A percentile compares a stretch with the other conserved stretches of the same genome.
Conservation (phyloP, 352 stramenopile genomes). For the Pythium plurisporium region DNA sequence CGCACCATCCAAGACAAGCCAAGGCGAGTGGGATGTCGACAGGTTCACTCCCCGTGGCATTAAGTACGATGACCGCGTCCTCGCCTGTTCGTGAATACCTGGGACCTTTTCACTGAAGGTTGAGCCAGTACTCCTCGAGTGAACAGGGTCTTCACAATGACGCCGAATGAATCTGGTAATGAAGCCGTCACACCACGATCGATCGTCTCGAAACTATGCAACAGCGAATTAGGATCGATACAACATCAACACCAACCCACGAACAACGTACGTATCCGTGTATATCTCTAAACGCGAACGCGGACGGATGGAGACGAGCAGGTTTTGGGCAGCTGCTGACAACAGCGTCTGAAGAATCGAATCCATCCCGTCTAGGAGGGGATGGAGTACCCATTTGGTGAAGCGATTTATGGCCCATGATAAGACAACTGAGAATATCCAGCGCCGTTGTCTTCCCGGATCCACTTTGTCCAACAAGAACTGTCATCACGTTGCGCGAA, state of each 20-base stretch:
- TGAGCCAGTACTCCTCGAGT: neutral
- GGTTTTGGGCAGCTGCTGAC: conserved; percentile 12
- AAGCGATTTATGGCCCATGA: conserved; percentile 2
- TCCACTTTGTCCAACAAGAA: conserved; percentile 44
- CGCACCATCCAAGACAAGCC: conserved; percentile 64
- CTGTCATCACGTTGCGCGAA: conserved; percentile 28
- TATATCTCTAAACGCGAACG: conserved; percentile 41
- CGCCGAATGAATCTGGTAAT: conserved; percentile 54
- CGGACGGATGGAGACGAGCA: conserved; percentile 36
- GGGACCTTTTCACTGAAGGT: no score
- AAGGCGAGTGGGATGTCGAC: conserved; percentile 26
- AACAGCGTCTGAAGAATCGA: no score
- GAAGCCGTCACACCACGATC: conserved; percentile 54
- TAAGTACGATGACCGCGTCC: neutral
- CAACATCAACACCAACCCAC: no score
- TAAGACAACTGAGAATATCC: conserved; percentile 31
- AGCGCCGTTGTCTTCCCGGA: conserved; percentile 64
- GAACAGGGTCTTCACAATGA: conserved; percentile 22
- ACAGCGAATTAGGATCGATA: no score
- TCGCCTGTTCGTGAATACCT: no score
- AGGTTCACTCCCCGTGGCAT: neutral
- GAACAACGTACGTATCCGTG: conserved; percentile 51
- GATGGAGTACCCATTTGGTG: no score
- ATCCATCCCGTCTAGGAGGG: no score
- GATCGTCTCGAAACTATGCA: conserved; percentile 33